A percentile compares a stretch with the other conserved stretches of the same genome.
Evolutionary conservation across 129 eudicot genomes (phyloP).

Genomic region (Escallonia rubra): DNA sequence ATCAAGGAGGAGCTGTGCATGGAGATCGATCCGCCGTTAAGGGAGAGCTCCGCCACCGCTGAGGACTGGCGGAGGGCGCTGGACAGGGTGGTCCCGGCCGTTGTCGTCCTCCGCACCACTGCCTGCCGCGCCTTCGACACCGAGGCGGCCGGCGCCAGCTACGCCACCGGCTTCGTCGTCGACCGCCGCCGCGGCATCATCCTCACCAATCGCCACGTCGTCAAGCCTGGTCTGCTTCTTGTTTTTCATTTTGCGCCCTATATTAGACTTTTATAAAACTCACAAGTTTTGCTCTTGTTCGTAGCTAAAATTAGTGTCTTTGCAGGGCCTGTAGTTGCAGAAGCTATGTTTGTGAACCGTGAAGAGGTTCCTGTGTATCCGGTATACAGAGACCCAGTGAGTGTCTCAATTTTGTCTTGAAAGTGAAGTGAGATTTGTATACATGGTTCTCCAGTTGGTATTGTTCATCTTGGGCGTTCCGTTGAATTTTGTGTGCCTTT

Average conservation of each 20-base stretch:
- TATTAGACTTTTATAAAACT: neutral
- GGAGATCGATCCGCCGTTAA: constrained; percentile 87
- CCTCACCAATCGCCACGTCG: constrained; percentile 93
- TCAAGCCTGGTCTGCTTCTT: constrained; percentile 60
- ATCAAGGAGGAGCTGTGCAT: constrained; percentile 68
- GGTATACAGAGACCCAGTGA: constrained; percentile 87
- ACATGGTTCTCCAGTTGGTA: no score
- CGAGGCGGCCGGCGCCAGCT: constrained; percentile 85
- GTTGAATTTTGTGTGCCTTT: no score
- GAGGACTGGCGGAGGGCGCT: constrained; percentile 96
- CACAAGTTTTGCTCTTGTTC: no score
- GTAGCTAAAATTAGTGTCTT: neutral
- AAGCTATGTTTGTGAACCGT: constrained; percentile 97
- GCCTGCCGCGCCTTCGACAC: constrained; percentile 95
- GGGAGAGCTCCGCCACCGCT: constrained; percentile 68
- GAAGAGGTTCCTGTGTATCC: constrained; percentile 93
- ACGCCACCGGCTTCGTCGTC: constrained; percentile 95
- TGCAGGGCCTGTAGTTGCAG: constrained; percentile 94
- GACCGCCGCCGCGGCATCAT: constrained; percentile 89
- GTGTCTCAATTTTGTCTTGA: constrained; percentile 15
- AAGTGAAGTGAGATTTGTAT: no score
- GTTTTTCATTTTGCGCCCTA: neutral
- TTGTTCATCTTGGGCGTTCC: no score
- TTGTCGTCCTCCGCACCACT: constrained; percentile 88
- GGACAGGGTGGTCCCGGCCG: constrained; percentile 87